A percentile compares a stretch with the other conserved stretches of the same genome.
phyloP scores from a whole-genome alignment of 164 flowering plant genomes.

The Hamamelis virginiana region DNA sequence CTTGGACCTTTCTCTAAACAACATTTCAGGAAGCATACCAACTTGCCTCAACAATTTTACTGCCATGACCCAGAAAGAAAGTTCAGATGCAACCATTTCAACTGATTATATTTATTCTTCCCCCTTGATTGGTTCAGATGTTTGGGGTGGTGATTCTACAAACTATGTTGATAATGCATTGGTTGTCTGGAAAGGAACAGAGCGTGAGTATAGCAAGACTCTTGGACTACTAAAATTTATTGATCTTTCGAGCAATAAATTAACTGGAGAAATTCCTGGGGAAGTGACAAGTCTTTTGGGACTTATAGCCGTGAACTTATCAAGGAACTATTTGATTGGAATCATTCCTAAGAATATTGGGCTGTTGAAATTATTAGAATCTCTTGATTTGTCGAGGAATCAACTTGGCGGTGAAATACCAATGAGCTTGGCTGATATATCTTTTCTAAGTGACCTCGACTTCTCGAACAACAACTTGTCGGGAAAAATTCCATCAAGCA shows the following conservation, averaged over 20 bases:
- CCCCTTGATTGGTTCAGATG: too few relatives aligned
- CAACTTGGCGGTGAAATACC: constrained; percentile 17
- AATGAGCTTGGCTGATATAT: background rate
- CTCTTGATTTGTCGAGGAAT: constrained; percentile 26
- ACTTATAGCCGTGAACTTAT: constrained; percentile 10
- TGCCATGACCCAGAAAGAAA: background rate
- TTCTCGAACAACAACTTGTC: constrained; percentile 24
- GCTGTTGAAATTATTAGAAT: background rate
- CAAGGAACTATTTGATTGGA: constrained; percentile 15
- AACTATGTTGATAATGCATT: background rate
- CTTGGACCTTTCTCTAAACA: constrained; percentile 13
- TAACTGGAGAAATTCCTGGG: constrained; percentile 8
- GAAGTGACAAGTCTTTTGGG: background rate
- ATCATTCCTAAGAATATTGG: constrained; percentile 14
- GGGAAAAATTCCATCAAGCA: constrained; percentile 18
- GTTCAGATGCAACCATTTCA: too few relatives aligned
- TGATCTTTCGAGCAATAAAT: constrained; percentile 11
- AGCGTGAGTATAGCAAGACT: background rate
- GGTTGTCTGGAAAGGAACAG: background rate
- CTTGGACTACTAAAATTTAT: background rate
- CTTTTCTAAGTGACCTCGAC: constrained; percentile 12
- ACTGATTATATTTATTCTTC: too few relatives aligned
- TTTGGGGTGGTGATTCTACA: too few relatives aligned
- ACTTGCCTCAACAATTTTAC: constrained; percentile 3
- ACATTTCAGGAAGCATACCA: constrained; percentile 9